Percentiles rank a stretch among this genome's conserved stretches.
Evolutionary conservation across 768 basidiomycete genomes (phyloP).

Genomic region (Amanita rimosa): DNA sequence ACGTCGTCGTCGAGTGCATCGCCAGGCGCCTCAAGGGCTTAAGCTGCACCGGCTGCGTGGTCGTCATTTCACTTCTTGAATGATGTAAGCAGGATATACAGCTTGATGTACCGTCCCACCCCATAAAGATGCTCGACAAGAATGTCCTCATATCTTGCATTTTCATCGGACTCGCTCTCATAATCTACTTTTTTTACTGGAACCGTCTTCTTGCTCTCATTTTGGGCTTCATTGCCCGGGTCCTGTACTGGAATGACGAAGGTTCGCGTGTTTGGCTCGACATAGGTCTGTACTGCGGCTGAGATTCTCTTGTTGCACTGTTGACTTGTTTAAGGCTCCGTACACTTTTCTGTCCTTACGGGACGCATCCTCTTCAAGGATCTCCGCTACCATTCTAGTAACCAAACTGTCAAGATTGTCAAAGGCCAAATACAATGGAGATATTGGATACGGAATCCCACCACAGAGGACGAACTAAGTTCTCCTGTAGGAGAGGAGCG

Average conservation of each 20-base stretch:
- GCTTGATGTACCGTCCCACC: not conserved
- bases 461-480: constrained; percentile 60
- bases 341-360: constrained; percentile 81
- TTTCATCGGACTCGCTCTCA: constrained; percentile 38
- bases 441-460: constrained; percentile 83
- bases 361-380: constrained; percentile 87
- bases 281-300: constrained; percentile 40
- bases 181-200: constrained; percentile 86
- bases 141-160: constrained; percentile 56
- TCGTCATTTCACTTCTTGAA: constrained; percentile 4
- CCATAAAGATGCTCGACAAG: constrained; percentile 36
- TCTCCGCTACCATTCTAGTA: constrained; percentile 82
- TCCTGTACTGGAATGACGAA: constrained; percentile 69
- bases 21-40: constrained; percentile 55
- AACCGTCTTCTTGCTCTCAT: constrained; percentile 71
- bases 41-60: constrained; percentile 11
- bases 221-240: constrained; percentile 53
- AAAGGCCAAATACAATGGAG: constrained; percentile 87
- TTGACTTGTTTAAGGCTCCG: constrained; percentile 45
- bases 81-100: constrained; percentile 1
- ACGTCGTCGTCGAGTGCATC: constrained; percentile 61
- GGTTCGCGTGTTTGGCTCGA: constrained; percentile 76
- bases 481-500: constrained; percentile 39
- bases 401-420: constrained; percentile 76
- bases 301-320: not conserved